These are phyloP conservation scores for Trichosanthes cucumerina DNA, from an alignment of 306 rosid genomes.

Conservation along the genomic window DNA sequence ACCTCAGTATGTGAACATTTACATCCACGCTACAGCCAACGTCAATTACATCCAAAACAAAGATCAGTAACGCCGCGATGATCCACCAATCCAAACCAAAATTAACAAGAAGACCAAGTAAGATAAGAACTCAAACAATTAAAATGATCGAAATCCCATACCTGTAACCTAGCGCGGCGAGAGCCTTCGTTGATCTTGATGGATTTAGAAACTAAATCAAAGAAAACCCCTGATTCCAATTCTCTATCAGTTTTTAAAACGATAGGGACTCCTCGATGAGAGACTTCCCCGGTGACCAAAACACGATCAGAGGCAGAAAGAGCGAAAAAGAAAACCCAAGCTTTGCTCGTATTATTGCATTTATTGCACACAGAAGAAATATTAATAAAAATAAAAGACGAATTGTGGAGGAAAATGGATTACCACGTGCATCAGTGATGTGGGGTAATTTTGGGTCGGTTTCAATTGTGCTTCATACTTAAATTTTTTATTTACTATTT, in stretches of 20 bases:
- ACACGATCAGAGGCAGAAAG: constrained; percentile 6
- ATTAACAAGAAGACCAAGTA: neutral
- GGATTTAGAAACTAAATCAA: constrained; percentile 8
- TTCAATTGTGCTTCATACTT: no score
- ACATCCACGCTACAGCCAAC: neutral
- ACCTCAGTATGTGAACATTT: neutral
- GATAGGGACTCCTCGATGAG: constrained; percentile 12
- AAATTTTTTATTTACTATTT: no score
- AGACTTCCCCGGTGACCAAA: constrained; percentile 21
- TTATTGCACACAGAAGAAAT: neutral
- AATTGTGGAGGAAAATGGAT: neutral
- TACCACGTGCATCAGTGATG: no score
- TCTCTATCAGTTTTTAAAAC: neutral
- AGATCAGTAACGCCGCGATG: neutral
- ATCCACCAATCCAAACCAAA: neutral
- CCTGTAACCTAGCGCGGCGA: constrained; percentile 41
- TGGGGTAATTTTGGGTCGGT: no score
- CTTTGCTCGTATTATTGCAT: neutral
- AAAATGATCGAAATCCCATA: constrained; percentile 16
- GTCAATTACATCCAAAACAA: neutral
- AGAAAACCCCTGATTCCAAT: constrained; percentile 4
- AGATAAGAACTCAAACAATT: neutral
- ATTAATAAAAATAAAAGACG: neutral
- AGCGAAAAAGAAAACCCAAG: neutral
- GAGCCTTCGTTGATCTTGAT: constrained; percentile 15